Base-by-base conservation (phyloP, 1,139 yeast species). In the Wickerhamomyces sp. region DNA sequence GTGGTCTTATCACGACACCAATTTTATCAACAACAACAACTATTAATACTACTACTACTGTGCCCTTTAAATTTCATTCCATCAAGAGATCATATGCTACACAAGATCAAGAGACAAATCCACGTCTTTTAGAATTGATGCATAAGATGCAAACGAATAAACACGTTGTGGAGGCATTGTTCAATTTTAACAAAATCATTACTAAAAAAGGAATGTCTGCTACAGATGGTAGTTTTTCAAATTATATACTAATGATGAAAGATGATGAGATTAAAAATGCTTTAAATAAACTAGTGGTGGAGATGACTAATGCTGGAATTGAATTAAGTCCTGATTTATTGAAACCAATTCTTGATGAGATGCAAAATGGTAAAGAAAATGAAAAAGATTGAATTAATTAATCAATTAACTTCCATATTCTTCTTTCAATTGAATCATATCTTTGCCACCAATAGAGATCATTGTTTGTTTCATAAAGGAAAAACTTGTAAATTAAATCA, bases 401-500 rank as follows among this genome's bases (percentile, higher is more conserved):
- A 15, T 23, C 30, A 11, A 32, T 16, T 4, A 27, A 8, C 21
- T 28, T 11, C 35, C 35, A 32, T 23, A 32, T 18, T 14, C 22
- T 18, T 14, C 17, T 23, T 9, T 31, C 34, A 8, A 26, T 12
- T 6, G 18, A 13, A 3, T 26, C 21, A 6, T 10, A n/a, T 16
- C n/a, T 17, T 16, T 32, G 35, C 35, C 35, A 32, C 35, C 35
- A 32, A 19, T 32, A 32, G 7, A 32, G 6, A 12, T 32, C 35
- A n/a, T 23, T 22, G 1, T 16, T 18, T 8, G 22, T 15, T 13
- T 32, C 27, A 14, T 19, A 21, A 5, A 28, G 11, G 12, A 28
- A 26, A 10, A 16, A 8, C 4, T 17, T 24, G 4, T 35, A 15
- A 64, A 78, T 7, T 12, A 19, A 16, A n/a, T n/a, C n/a, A n/a